A percentile compares a stretch with the other conserved stretches of the same genome.
phyloP scores from a whole-genome alignment of 202 grass and related monocot species.

The Carex arenaria region DNA sequence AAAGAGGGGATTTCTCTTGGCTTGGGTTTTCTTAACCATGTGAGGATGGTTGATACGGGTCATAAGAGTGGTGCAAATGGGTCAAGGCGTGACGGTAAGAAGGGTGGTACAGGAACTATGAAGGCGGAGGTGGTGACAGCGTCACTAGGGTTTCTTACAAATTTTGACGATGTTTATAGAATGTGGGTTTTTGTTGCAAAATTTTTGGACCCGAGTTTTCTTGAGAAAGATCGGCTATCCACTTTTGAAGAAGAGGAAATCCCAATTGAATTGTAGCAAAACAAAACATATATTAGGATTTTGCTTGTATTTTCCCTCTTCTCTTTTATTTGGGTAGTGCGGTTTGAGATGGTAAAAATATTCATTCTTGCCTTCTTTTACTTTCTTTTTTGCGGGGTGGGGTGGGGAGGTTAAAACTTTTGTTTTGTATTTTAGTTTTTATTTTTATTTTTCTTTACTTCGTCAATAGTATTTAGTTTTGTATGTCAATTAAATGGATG shows the following conservation, averaged over 20 bases:
- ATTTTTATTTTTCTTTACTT: neutral
- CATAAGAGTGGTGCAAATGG: constrained; percentile 47
- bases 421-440: constrained; percentile 53
- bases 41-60: constrained; percentile 57
- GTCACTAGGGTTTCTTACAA: constrained; percentile 95
- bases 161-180: constrained; percentile 94
- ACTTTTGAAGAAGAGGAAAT: constrained; percentile 56
- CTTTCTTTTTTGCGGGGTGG: constrained; percentile 44
- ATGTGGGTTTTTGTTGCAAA: constrained; percentile 90
- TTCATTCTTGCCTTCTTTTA: constrained; percentile 77
- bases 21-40: constrained; percentile 82
- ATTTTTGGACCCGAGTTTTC: constrained; percentile 76
- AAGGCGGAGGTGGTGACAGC: constrained; percentile 82
- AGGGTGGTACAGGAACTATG: constrained; percentile 42
- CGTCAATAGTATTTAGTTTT: neutral
- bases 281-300: constrained; percentile 1
- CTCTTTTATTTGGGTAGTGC: constrained; percentile 30
- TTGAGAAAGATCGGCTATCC: constrained; percentile 70
- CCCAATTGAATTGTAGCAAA: constrained; percentile 31
- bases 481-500: neutral
- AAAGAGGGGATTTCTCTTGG: constrained; percentile 84
- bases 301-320: constrained; percentile 33
- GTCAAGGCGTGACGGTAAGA: constrained; percentile 52
- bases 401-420: constrained; percentile 43
- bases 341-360: constrained; percentile 50